Base-by-base conservation (phyloP, 2,329 filamentous ascomycete species). In the Aotearoamyces nothofagi region DNA sequence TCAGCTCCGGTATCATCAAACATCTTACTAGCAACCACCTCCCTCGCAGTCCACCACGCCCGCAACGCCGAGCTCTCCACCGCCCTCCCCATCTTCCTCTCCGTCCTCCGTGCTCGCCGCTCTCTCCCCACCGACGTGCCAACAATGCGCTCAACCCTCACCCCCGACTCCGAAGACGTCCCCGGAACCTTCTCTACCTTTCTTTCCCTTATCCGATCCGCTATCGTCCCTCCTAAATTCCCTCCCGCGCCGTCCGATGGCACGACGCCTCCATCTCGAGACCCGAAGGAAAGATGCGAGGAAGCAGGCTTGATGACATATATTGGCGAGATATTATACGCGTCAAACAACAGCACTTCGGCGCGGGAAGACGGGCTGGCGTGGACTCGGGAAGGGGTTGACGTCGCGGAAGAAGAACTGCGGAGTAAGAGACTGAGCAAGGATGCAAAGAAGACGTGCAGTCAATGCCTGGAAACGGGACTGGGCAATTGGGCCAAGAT, bases 241-340 rank as follows among this genome's bases (percentile, higher is more conserved):
- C 84, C 87, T 0, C 52, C 70, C 0, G 66, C 79, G 0, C 78
- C 76, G 0, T 59, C 69, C 0, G 74, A 80, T 27, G 86, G 86
- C 30, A 69, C 78, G 26, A 55, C 67, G 3, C 63, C 76, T 0
- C 71, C 86, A 0, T 54, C 63, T 32, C 76, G 81, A 26, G 69
- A 67, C 31, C 47, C 70, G 7, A 59, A 64, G 15, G 71, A 80
- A 39, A 65, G 68, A 20, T 94, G 86, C 52, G 78, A 90, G 39
- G 86, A 94, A 52, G 83, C 84, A 3, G 82, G 72, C 0, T 56
- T 94, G 9, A 84, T 83, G 61, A 66, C 84, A 14, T 90, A 93
- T 52, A 87, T 96, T 37, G 87, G 87, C 33, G 87, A 96, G 56
- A 92, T 96, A 29, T 65, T 96, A 17, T 94, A 79, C 51, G 68